Base-by-base conservation (phyloP, 495 filamentous ascomycete species). In the Hypomontagnella monticulosa region DNA sequence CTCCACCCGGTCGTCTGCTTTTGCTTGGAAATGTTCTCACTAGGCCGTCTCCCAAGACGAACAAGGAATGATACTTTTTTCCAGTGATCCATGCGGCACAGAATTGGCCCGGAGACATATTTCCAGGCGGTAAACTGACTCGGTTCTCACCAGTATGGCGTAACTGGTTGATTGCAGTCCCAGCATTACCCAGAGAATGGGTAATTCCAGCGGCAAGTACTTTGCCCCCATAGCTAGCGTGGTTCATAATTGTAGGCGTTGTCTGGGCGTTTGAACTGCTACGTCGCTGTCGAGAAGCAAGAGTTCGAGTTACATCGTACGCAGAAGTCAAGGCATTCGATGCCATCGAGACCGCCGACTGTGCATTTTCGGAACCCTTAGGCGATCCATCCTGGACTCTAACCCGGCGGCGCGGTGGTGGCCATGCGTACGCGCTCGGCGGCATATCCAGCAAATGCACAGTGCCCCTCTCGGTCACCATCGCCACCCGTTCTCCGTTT, bases 381-480 rank as follows among this genome's bases (percentile, higher is more conserved):
- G 71, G 60, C 40, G 78, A 79, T 20, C 68, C 71, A n/a, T 81
- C 76, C 16, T 79, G 72, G 15, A 80, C 69, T 14, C 78, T 81
- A 27, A 77, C 77, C 15, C 77, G 70, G 51, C 90, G 88, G 43
- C 90, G 91, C 55, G 89, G 87, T 41, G 93, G 93, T 30, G 93
- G 93, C 94, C 93, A 97, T 40, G 90, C 87, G 57, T 92, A 93
- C 3, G 93, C 91, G 49, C 85, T 89, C 20, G 86, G 78, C n/a
- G 92, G 91, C 44, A 97, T 78, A 67, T 97, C 91, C 66, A 95
- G 88, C 19, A 96, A 85, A 75, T 99, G 95, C 4, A 97, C 88
- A 1, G 95, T 99, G n/a, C 94, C 92, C 65, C 91, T 89, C 57
- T 94, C 89, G 8, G 94, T 97, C 43, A 97, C 85, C 71, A 99